Base-by-base conservation (phyloP, 2,329 filamentous ascomycete genomes). In the Ophiognomonia clavigignenti-juglandacearum region DNA sequence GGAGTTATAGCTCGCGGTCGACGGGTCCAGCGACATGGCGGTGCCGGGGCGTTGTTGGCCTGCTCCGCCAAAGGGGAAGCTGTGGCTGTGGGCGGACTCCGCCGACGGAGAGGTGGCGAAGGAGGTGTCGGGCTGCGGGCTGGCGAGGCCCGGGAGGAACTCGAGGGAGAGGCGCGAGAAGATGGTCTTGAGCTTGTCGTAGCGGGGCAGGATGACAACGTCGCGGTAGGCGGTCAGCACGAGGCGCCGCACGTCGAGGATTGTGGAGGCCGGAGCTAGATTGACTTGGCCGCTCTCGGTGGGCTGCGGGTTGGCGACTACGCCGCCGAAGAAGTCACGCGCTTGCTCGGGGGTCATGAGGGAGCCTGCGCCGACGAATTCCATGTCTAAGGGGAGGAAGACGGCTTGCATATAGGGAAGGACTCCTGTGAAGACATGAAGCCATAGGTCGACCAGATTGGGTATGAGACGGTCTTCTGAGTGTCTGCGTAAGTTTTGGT, bases 371-470 rank as follows among this genome's bases (percentile, higher is more conserved):
- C 92, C 93, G 44, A 88, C 85, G 62, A 98, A 95, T 62, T 98
- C 93, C 10, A 96, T 78, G 60, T 98, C 93, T 1, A 98, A 71
- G 0, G 91, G 93, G 2, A 98, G 71, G 61, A 98, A 96, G 1
- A 96, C 91, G 1, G 92, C 90, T 69, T 97, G 92, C 58, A 98
- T 83, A 61, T 96, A 97, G 0, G 93, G 93, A 5, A 97, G 69
- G 31, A 97, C 88, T 6, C 81, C 86, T 3, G 89, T 92, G 59
- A 96, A 96, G 0, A 93, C 91, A 39, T 93, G 83, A 50, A 95
- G 80, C 93, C 93, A 98, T 61, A 96, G 83, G 61, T 96, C 89
- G 3, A 96, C 92, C 1, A 98, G 74, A 47, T 89, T 83, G 0
- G 89, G 88, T 19, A 97, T 89, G n/a, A 97, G 78, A 27, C 85